A percentile compares a stretch with the other conserved stretches of the same genome.
Conservation (phyloP, 441 rosid genomes). For the Mallotus japonicus region DNA sequence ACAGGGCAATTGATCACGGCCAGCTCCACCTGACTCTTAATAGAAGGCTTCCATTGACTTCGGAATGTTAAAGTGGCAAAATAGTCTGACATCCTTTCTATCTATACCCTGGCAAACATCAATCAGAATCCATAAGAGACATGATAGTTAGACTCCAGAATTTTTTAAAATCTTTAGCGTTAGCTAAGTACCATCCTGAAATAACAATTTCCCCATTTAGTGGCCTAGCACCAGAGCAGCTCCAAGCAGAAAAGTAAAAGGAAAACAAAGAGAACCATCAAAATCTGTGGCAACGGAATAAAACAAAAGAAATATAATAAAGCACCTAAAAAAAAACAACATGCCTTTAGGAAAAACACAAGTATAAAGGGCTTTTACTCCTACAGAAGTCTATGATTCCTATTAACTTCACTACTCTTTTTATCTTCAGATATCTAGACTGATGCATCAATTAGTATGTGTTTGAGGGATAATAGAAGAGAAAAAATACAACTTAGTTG, state of each 20-base stretch:
- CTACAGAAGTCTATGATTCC: background rate
- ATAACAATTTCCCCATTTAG: constrained; percentile 40
- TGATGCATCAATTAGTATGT: background rate
- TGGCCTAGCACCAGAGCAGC: constrained; percentile 39
- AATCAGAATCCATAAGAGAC: constrained; percentile 27
- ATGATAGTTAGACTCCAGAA: constrained; percentile 13
- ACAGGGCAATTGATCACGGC: constrained; percentile 91
- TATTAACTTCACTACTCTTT: background rate
- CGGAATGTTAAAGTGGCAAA: constrained; percentile 89
- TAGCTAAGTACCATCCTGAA: constrained; percentile 81
- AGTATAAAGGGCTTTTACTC: background rate
- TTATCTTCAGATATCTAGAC: background rate
- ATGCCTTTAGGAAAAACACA: constrained; percentile 14
- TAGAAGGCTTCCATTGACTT: constrained; percentile 97
- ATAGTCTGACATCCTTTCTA: constrained; percentile 91
- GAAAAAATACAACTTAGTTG: constrained; percentile 3
- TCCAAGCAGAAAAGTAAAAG: constrained; percentile 45
- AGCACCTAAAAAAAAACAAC: constrained; percentile 1
- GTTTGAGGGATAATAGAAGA: background rate
- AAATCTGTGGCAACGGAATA: constrained; percentile 18
- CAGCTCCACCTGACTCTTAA: constrained; percentile 99
- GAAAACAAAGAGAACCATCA: constrained; percentile 36
- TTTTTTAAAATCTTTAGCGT: constrained; percentile 19
- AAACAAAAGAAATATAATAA: constrained; percentile 7
- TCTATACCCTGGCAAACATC: constrained; percentile 73